Conservation (phyloP, 371 early-diverging fungal species). For the Lichtheimia corymbifera region DNA sequence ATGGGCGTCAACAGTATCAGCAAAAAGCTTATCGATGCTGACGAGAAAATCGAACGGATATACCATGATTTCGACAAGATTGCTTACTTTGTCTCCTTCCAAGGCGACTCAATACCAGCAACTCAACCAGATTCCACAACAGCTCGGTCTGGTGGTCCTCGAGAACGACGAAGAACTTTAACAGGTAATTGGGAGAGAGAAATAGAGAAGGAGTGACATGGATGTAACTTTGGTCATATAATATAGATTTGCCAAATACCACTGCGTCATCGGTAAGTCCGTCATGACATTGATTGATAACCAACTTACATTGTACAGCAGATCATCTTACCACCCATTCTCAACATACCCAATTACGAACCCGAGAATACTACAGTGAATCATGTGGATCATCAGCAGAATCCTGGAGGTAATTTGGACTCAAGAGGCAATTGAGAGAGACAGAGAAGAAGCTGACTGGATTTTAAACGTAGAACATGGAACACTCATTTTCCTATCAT, state of each 20-base stretch:
- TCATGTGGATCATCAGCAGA: slow-evolving; percentile 1
- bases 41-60: slow-evolving; percentile 77
- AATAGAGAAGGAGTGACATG: too few species aligned
- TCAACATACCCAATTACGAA: slow-evolving; percentile 45
- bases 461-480: slow-evolving; percentile 50
- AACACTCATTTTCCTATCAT: slow-evolving; percentile 60
- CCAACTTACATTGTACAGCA: not conserved
- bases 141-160: not conserved
- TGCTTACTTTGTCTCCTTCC: slow-evolving; percentile 52
- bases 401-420: slow-evolving; percentile 19
- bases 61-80: slow-evolving; percentile 79
- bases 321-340: slow-evolving; percentile 44
- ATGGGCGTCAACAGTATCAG: slow-evolving; percentile 17
- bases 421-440: too few species aligned
- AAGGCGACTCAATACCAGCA: slow-evolving; percentile 17
- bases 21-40: slow-evolving; percentile 59
- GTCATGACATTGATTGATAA: too few species aligned
- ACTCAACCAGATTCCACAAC: not conserved
- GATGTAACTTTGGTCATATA: too few species aligned
- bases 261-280: slow-evolving; percentile 42
- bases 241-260: slow-evolving; percentile 27
- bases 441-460: too few species aligned
- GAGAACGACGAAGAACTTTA: slow-evolving; percentile 26
- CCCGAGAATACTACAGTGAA: slow-evolving; percentile 12
- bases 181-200: slow-evolving; percentile 17